A percentile compares a stretch with the other conserved stretches of the same genome.
phyloP scores from a whole-genome alignment of 805 yeast species.

The Lipomyces yamanashiensis region DNA sequence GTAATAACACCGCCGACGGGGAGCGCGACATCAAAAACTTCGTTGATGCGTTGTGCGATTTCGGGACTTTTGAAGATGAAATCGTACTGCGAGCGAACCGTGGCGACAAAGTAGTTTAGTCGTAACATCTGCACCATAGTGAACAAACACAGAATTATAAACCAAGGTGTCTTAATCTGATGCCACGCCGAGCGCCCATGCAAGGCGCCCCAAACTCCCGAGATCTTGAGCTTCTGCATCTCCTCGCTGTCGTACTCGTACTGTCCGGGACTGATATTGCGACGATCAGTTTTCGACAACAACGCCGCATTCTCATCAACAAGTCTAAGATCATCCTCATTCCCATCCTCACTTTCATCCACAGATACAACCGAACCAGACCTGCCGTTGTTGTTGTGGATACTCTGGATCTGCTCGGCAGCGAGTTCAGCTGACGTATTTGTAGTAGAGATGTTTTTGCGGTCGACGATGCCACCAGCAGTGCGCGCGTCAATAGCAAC shows the following conservation, averaged over 20 bases:
- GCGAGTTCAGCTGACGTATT: constrained; percentile 1
- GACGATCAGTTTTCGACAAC: constrained; percentile 19
- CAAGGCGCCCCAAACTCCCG: constrained; percentile 75
- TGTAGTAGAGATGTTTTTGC: constrained; percentile 8
- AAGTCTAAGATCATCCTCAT: constrained; percentile 4
- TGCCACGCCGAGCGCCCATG: constrained; percentile 61
- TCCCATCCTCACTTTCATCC: constrained; percentile 7
- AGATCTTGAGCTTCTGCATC: constrained; percentile 38
- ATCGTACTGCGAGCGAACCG: constrained; percentile 79
- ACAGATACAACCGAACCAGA: not conserved
- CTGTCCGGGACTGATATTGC: constrained; percentile 23
- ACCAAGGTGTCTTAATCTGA: constrained; percentile 69
- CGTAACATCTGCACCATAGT: constrained; percentile 89
- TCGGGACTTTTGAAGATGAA: constrained; percentile 62
- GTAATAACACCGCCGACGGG: constrained; percentile 88
- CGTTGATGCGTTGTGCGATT: constrained; percentile 62
- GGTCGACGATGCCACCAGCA: constrained; percentile 14
- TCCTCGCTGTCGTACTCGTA: constrained; percentile 33
- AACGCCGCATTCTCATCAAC: constrained; percentile 20
- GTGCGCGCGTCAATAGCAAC: constrained; percentile 41
- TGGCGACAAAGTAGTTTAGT: constrained; percentile 90
- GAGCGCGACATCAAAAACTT: constrained; percentile 80
- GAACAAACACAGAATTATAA: constrained; percentile 72
- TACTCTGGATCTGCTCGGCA: constrained; percentile 6
- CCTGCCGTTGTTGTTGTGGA: constrained; percentile 9